Percentiles rank a stretch among this genome's conserved stretches.
Conservation (phyloP, 352 stramenopile species). For the Globisporangium carolinianum region DNA sequence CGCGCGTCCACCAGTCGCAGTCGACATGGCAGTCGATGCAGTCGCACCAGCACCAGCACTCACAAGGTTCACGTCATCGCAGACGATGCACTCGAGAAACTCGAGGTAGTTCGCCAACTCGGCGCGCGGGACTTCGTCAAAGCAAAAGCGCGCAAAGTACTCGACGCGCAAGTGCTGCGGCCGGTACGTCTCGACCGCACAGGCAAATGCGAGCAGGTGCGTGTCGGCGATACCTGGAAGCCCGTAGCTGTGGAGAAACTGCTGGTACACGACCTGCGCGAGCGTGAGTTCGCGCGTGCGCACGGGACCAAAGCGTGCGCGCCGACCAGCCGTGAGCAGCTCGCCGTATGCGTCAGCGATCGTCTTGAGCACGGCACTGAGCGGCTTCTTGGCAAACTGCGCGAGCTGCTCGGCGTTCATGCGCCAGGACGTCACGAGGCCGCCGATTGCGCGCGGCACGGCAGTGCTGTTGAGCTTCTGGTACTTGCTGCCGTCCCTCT, state of each 20-base stretch:
- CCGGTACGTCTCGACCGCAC: slow-evolving; percentile 59
- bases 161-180: slow-evolving; percentile 64
- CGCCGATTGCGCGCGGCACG: slow-evolving; percentile 53
- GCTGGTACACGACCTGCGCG: slow-evolving; percentile 74
- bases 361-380: slow-evolving; percentile 53
- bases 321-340: slow-evolving; percentile 45
- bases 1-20: not conserved
- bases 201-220: slow-evolving; percentile 71
- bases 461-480: slow-evolving; percentile 67
- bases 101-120: slow-evolving; percentile 60
- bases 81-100: slow-evolving; percentile 74
- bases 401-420: slow-evolving; percentile 76
- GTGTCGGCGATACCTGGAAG: slow-evolving; percentile 72
- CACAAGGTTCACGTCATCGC: slow-evolving; percentile 25
- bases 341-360: slow-evolving; percentile 73
- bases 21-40: not conserved
- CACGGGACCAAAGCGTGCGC: slow-evolving; percentile 13
- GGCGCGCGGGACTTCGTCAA: slow-evolving; percentile 49
- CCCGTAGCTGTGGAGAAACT: slow-evolving; percentile 76
- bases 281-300: slow-evolving; percentile 36
- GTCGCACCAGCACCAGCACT: not conserved
- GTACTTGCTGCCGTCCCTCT: slow-evolving; percentile 47
- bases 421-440: slow-evolving; percentile 75
- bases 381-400: slow-evolving; percentile 74
- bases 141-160: slow-evolving; percentile 69